phyloP scores from a whole-genome alignment of 192 early-diverging fungal genomes.

The Umbelopsis sp. region DNA sequence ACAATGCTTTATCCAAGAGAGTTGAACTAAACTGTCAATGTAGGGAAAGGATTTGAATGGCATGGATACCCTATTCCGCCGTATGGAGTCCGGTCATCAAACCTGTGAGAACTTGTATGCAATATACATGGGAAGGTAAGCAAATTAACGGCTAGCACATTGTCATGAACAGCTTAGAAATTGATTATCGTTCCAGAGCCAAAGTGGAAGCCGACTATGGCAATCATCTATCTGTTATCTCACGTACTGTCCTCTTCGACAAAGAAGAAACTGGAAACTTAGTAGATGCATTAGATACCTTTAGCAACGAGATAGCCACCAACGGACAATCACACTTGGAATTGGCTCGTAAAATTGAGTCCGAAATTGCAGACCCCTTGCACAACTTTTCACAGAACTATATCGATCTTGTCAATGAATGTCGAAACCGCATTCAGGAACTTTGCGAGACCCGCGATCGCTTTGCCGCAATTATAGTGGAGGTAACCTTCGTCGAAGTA shows the following conservation, averaged over 20 bases:
- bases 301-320: background rate
- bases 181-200: background rate
- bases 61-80: background rate
- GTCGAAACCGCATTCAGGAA: background rate
- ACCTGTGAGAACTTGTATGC: background rate
- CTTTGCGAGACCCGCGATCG: background rate
- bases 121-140: constrained; percentile 7
- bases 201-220: constrained; percentile 11
- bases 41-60: background rate
- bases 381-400: constrained; percentile 5
- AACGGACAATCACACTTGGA: background rate
- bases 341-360: constrained; percentile 1
- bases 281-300: background rate
- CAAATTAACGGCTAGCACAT: background rate
- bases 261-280: constrained; percentile 2
- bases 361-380: background rate
- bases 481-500: background rate
- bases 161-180: background rate
- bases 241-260: background rate
- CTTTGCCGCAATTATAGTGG: background rate
- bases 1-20: background rate
- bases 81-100: constrained; percentile 8
- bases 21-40: background rate
- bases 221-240: background rate
- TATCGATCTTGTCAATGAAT: background rate